phyloP scores from a whole-genome alignment of 2,329 filamentous ascomycete species.

The Dactylellina haptotyla region DNA sequence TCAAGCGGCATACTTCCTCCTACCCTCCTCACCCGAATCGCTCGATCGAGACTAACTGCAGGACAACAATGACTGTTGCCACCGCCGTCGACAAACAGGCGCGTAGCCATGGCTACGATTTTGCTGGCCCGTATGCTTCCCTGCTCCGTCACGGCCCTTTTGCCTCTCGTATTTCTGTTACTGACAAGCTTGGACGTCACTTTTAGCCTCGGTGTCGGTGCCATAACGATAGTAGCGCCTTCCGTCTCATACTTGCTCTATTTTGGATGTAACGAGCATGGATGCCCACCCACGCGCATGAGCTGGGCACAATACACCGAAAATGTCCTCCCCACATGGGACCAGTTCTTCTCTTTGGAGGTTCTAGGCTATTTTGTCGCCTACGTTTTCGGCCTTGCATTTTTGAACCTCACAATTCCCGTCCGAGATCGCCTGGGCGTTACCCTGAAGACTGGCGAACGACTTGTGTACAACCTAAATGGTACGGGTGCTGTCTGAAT shows the following conservation, averaged over 20 bases:
- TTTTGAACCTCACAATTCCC: slow-evolving; percentile 80
- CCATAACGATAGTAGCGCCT: slow-evolving; percentile 82
- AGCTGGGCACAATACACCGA: slow-evolving; percentile 75
- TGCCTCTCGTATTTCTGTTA: neutral
- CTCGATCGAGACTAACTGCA: too few relatives aligned
- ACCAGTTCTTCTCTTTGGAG: slow-evolving; percentile 80
- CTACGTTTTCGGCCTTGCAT: slow-evolving; percentile 66
- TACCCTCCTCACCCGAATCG: too few relatives aligned
- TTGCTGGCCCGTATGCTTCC: slow-evolving; percentile 64
- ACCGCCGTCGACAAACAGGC: slow-evolving; percentile 39
- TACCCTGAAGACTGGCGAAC: slow-evolving; percentile 64
- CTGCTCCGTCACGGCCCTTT: neutral
- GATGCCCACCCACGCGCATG: slow-evolving; percentile 85
- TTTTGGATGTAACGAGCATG: slow-evolving; percentile 92
- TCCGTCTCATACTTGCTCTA: slow-evolving; percentile 79
- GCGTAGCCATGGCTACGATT: slow-evolving; percentile 62
- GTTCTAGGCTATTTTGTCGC: slow-evolving; percentile 81
- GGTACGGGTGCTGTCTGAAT: too few relatives aligned
- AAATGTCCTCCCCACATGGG: slow-evolving; percentile 67
- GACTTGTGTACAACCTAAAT: slow-evolving; percentile 61
- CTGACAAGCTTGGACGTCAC: slow-evolving; percentile 4
- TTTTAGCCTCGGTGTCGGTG: slow-evolving; percentile 76
- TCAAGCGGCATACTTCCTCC: neutral
- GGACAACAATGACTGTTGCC: neutral
- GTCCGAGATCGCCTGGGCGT: slow-evolving; percentile 75